Evolutionary conservation across 1,139 yeast species (phyloP), one percentile per base, ranked within the genome.

Genomic region (Protomyces arabidopsidicola): DNA sequence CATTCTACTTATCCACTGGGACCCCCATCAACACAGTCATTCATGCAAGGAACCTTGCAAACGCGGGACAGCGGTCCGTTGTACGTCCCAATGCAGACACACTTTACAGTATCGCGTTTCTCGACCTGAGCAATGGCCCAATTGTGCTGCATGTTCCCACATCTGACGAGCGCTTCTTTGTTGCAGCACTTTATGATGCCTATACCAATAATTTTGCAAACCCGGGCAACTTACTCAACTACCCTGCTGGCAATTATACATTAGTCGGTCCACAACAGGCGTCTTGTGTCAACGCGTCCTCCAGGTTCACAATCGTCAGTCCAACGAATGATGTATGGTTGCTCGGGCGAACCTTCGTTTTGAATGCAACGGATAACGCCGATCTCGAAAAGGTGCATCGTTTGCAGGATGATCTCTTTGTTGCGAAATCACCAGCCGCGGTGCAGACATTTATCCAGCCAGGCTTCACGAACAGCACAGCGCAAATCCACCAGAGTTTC

Each of bases 81-180:
- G 53, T 50, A 3, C 53, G 53, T 14, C 53, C 53, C 20, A 50
- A 50, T 16, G 53, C 53, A 27, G 53, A 50, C 53, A 50, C 53
- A 6, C 36, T 50, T n/a, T 50, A 50, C 53, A 27, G 36, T 42
- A 18, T 42, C 6, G 53, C 53, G 16, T 50, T 50, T 31, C 36
- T 50, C 20, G 53, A 50, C 22, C 10, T 50, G 16, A 27, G 36
- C 18, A 27, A 50, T 6, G 53, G 53, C 12, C 53, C 53, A 10
- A 14, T 50, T 22, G 53, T 24, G 16, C 31, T 50, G 36, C 36
- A 27, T 34, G 22, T 50, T 14, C 53, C 53, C 14, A 50, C 34
- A n/a, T 24, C 36, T 8, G 22, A 6, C 20, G 53, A 50, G 12
- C 53, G 53, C 36, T 50, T 16, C 53, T 50, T 50, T 31, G 53